Evolutionary conservation across 345 rosid genomes (phyloP).

Genomic region (Citrus australasica): DNA sequence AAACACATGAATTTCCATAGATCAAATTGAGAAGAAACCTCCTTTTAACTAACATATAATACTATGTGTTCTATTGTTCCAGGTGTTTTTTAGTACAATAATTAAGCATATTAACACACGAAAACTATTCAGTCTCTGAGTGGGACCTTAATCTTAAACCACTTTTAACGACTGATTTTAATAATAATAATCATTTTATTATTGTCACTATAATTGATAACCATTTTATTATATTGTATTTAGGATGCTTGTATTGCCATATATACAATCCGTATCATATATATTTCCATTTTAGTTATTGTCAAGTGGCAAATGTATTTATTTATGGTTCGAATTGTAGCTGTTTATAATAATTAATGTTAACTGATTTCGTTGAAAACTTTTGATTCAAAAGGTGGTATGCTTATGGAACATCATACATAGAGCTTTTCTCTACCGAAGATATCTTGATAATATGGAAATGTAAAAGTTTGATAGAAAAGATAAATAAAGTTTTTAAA

Average conservation of each 20-base stretch:
- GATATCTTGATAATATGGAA: too few relatives aligned
- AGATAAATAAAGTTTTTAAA: too few relatives aligned
- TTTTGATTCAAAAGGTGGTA: too few relatives aligned
- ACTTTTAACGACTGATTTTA: conserved; percentile 14
- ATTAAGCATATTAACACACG: conserved; percentile 12
- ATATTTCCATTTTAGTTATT: background rate
- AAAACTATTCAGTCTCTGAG: conserved; percentile 17
- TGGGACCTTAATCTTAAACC: conserved; percentile 8
- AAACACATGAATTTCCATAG: background rate
- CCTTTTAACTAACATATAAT: background rate
- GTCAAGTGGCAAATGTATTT: background rate
- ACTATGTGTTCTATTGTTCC: background rate
- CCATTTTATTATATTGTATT: background rate
- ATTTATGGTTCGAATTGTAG: background rate
- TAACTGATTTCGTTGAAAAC: too few relatives aligned
- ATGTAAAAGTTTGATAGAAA: too few relatives aligned
- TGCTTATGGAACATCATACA: too few relatives aligned
- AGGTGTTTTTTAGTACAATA: background rate
- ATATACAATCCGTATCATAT: too few relatives aligned
- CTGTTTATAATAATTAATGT: too few relatives aligned
- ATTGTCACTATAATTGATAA: background rate
- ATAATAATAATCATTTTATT: background rate
- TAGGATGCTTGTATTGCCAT: background rate
- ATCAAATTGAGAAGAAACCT: conserved; percentile 18
- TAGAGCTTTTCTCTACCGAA: too few relatives aligned